These are phyloP conservation scores for Knufia fluminis DNA, from an alignment of 2,329 filamentous ascomycete species.

Conservation along the genomic window DNA sequence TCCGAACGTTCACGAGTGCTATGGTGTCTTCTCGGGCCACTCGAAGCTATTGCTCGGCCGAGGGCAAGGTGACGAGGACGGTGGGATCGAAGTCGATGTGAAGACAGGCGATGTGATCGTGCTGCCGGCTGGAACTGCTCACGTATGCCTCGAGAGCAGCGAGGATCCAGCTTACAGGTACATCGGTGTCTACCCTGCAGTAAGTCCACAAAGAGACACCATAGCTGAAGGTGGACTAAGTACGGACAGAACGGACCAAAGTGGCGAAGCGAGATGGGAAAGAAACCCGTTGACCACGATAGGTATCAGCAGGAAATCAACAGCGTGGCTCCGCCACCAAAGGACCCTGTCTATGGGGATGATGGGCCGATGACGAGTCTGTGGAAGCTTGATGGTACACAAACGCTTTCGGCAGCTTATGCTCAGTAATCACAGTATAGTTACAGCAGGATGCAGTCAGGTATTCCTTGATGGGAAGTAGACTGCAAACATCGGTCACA, in stretches of 20 bases:
- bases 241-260: background rate
- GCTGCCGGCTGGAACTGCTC: conserved; percentile 46
- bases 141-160: background rate
- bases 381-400: too few relatives aligned
- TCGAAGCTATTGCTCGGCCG: background rate
- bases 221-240: background rate
- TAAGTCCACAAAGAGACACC: background rate
- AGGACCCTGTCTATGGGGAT: background rate
- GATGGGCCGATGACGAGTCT: too few relatives aligned
- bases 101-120: conserved; percentile 49
- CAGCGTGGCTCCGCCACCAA: background rate
- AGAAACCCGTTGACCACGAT: background rate
- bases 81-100: conserved; percentile 42
- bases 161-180: background rate
- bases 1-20: background rate
- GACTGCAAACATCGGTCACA: too few relatives aligned
- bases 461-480: too few relatives aligned
- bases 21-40: background rate
- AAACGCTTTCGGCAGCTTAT: too few relatives aligned
- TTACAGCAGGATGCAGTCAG: too few relatives aligned
- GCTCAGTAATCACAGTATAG: too few relatives aligned
- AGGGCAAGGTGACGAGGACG: conserved; percentile 20
- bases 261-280: background rate
- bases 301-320: background rate
- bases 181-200: background rate